phyloP scores from a whole-genome alignment of 1,284 basidiomycete species.

The Malassezia sympodialis region DNA sequence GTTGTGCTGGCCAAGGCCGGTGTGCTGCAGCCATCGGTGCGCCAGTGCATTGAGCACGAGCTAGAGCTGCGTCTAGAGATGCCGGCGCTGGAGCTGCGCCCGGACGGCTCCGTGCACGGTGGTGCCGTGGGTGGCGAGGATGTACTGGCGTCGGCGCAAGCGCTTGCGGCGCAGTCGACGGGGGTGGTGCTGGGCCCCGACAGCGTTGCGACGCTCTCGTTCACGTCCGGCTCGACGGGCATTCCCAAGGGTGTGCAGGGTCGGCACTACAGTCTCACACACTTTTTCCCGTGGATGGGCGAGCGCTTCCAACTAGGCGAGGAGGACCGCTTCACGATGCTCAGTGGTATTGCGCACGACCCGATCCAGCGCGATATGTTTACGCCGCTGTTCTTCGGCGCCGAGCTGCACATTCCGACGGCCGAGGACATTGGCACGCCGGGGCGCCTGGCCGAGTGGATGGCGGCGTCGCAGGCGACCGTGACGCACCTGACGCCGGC shows the following conservation, averaged over 20 bases:
- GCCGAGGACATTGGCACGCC: constrained; percentile 96
- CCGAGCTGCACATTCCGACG: constrained; percentile 88
- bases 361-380: constrained; percentile 99
- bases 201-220: constrained; percentile 84
- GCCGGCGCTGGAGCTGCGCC: constrained; percentile 73
- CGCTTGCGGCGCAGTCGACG: constrained; percentile 53
- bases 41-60: constrained; percentile 70
- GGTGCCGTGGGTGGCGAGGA: constrained; percentile 51
- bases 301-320: constrained; percentile 68
- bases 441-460: constrained; percentile 94
- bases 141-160: constrained; percentile 53
- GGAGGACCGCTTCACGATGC: constrained; percentile 87
- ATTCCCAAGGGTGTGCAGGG: constrained; percentile 96
- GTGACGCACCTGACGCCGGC: constrained; percentile 87
- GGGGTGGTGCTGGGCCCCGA: constrained; percentile 83
- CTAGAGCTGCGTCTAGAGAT: constrained; percentile 80
- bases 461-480: constrained; percentile 68
- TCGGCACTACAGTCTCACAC: constrained; percentile 87
- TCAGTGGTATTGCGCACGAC: constrained; percentile 97
- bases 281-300: constrained; percentile 99
- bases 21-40: constrained; percentile 66
- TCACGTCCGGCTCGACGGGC: constrained; percentile 94
- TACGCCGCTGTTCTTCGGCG: constrained; percentile 94
- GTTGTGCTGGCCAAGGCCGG: constrained; percentile 88
- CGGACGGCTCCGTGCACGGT: constrained; percentile 55